phyloP scores from a whole-genome alignment of 2,329 filamentous ascomycete species.

The Ceratocystis cacaofunesta region DNA sequence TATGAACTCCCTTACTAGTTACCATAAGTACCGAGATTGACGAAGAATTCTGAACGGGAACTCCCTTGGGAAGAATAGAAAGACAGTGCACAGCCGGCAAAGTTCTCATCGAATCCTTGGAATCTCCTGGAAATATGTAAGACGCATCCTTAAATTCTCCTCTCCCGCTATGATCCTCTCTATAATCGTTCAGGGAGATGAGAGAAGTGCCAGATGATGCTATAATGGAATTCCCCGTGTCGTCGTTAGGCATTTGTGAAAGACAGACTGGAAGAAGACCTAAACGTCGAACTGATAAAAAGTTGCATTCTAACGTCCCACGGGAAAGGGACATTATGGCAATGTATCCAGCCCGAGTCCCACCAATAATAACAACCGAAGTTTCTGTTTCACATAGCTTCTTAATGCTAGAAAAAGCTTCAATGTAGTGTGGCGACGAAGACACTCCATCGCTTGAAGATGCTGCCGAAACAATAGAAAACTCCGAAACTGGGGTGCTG shows the following conservation, averaged over 20 bases:
- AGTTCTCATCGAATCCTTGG: conserved; percentile 24
- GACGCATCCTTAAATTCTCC: conserved; percentile 28
- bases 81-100: conserved; percentile 6
- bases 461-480: background rate
- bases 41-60: background rate
- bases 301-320: conserved; percentile 6
- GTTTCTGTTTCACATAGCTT: conserved; percentile 22
- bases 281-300: conserved; percentile 18
- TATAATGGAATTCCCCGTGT: conserved; percentile 25
- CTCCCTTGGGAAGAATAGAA: conserved; percentile 5
- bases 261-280: conserved; percentile 24
- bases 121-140: conserved; percentile 38
- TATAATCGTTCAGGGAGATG: conserved; percentile 29
- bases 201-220: conserved; percentile 36
- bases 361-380: conserved; percentile 27
- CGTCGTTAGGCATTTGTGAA: background rate
- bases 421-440: conserved; percentile 20
- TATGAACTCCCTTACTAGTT: conserved; percentile 34
- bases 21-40: conserved; percentile 27
- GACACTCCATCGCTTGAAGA: background rate
- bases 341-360: conserved; percentile 39
- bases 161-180: conserved; percentile 18
- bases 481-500: conserved; percentile 3
- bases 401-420: conserved; percentile 35
- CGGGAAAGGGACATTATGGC: conserved; percentile 25